Base-by-base conservation (phyloP, 2,329 filamentous ascomycete genomes). In the Trichophyton verrucosum region DNA sequence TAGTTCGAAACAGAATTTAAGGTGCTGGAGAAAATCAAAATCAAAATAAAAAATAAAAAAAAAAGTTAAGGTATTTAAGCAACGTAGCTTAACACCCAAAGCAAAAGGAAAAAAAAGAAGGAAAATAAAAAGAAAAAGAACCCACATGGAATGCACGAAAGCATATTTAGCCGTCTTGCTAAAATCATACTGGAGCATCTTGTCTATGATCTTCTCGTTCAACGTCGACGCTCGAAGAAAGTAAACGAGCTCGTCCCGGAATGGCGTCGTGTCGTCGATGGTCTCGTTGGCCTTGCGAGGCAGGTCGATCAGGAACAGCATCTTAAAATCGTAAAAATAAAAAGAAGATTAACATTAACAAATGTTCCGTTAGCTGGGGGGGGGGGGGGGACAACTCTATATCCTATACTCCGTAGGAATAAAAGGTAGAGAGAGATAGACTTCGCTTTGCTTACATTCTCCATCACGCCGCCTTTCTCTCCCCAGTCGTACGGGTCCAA, bases 231-330 rank as follows among this genome's bases (percentile, higher is more conserved):
- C 86, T 61, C 77, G 74, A 2, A 95, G 75, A 68, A 94, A 96
- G 68, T 83, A 81, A 22, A 81, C 72, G 27, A 96, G 76, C 46
- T 92, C 87, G 61, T 82, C 79, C 20, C 83, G 83, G 70, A 96
- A 96, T 2, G 69, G 61, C 0, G 82, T 81, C 15, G 44, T 4
- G 6, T 72, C 68, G 1, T 65, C 61, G 11, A 62, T 51, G 4
- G 66, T 53, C 3, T 60, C 61, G 27, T 30, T 7, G 40, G 68
- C 75, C 72, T 65, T 74, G 62, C 66, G 73, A 4, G 94, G 92
- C 7, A 97, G 81, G 70, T 99, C 94, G 65, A 99, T 91, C n/a
- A 97, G 70, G 70, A 96, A 97, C 6, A 91, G 84, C 67, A 86
- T 86, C 85, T 88, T 38, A 9, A 13, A 38, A 11, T 4, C 33